Conservation (phyloP, 1,139 yeast species). For the Komagataea norvegica region DNA sequence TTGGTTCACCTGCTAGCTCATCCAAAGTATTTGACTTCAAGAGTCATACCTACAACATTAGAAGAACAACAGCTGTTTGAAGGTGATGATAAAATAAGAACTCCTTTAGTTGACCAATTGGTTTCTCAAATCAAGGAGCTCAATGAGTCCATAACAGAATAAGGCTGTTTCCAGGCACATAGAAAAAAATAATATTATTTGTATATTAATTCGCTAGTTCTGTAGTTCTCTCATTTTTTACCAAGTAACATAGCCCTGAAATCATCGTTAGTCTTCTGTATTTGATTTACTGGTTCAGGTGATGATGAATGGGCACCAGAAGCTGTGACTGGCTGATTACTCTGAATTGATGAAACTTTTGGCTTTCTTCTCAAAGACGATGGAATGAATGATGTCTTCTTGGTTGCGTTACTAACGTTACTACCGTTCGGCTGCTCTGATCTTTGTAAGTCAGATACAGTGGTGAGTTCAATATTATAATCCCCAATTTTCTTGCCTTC, state of each 20-base stretch:
- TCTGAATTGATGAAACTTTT: not conserved
- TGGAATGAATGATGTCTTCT: constrained; percentile 23
- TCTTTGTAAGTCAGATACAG: constrained; percentile 33
- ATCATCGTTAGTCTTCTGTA: constrained; percentile 34
- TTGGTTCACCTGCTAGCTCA: constrained; percentile 73
- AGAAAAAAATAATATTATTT: not conserved
- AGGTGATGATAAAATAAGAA: constrained; percentile 38
- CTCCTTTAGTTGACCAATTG: constrained; percentile 43
- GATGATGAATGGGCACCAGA: not conserved
- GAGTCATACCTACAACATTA: constrained; percentile 55
- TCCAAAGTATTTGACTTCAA: constrained; percentile 73
- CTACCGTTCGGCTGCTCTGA: too few species aligned
- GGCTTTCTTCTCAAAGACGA: constrained; percentile 23
- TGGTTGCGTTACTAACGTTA: too few species aligned
- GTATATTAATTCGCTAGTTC: not conserved
- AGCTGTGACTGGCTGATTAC: too few species aligned
- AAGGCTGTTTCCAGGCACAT: constrained; percentile 5
- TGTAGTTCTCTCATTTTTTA: too few species aligned
- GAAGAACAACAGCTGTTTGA: constrained; percentile 59
- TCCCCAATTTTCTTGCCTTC: constrained; percentile 40
- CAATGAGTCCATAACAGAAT: constrained; percentile 39
- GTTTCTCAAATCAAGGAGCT: constrained; percentile 53
- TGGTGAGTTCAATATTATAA: constrained; percentile 34
- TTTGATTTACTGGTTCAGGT: constrained; percentile 2
- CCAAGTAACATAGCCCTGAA: constrained; percentile 36